Conservation (phyloP, 352 stramenopile species). For the Globisporangium uncinulatum region DNA sequence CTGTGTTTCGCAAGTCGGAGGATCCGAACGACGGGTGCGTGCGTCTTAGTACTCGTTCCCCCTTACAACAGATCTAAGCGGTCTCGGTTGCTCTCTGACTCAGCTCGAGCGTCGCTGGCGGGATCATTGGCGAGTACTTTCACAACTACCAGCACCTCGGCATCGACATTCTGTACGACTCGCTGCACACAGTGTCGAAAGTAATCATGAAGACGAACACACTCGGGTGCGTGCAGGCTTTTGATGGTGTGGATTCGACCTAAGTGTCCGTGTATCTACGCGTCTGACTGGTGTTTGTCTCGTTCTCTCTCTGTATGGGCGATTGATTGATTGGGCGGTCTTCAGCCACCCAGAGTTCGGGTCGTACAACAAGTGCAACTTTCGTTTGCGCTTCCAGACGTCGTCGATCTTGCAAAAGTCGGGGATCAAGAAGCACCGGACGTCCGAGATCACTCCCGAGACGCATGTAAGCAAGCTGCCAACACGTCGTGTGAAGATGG, state of each 20-base stretch:
- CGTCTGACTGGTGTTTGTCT: no score
- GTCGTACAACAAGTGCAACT: constrained; percentile 85
- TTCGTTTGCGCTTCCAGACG: constrained; percentile 52
- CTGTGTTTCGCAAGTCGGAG: constrained; percentile 73
- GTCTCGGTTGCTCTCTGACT: neutral
- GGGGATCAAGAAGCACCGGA: constrained; percentile 34
- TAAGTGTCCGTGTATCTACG: no score
- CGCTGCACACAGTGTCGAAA: constrained; percentile 63
- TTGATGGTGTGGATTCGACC: no score
- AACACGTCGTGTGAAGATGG: no score
- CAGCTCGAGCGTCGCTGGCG: constrained; percentile 46
- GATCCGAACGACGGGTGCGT: constrained; percentile 60
- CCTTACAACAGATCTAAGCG: neutral
- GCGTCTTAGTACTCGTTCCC: neutral
- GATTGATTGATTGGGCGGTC: no score
- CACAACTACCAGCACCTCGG: constrained; percentile 84
- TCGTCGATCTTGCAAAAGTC: constrained; percentile 36
- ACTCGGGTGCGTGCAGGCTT: constrained; percentile 45
- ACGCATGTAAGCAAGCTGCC: constrained; percentile 56
- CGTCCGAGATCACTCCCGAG: constrained; percentile 54
- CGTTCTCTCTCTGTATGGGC: no score
- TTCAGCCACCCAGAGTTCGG: constrained; percentile 80
- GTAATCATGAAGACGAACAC: constrained; percentile 81
- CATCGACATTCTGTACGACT: constrained; percentile 72
- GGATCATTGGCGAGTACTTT: constrained; percentile 67